Evolutionary conservation across 768 basidiomycete genomes (phyloP), one percentile per base, ranked within the genome.

Genomic region (Kwoniella europaea): DNA sequence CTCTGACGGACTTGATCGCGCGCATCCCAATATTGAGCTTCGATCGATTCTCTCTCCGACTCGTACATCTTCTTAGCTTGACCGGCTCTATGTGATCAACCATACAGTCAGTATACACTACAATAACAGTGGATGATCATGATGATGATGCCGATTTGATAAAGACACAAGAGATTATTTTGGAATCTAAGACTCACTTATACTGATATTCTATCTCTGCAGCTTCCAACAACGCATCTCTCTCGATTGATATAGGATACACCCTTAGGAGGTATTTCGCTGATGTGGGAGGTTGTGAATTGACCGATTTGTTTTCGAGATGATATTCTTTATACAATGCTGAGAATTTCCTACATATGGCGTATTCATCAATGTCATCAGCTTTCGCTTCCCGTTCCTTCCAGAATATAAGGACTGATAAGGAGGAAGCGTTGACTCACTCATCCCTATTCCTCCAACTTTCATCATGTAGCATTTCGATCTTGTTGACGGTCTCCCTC

Each of bases 401-500:
- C 24, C 24, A 24, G 2, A 2, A 24, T 24, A 24, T 2, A 24
- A 1, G 24, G 24, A 24, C 24, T 24, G 24, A 24, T 24, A 24
- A 24, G 24, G 24, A 24, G 24, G 24, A 24, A 24, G 1, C 24
- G 24, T 24, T 24, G 24, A 24, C 82, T 74, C 67, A 84, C 81
- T 80, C 77, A 61, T 85, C 84, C 22, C 83, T 65, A 44, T 79
- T 77, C 24, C 82, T 78, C 71, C 84, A 79, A 43, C 83, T 83
- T 64, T 85, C 84, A 42, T 82, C 82, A 65, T 86, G 84, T 18
- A 84, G 75, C 41, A 80, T 75, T 72, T 85, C 81, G n/a, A 86
- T 84, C 70, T 85, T 83, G 68, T 86, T 85, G 55, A 84, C 82
- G 67, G 85, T 85, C 71, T 86, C 86, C 18, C 86, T 66, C 42